Base-by-base conservation (phyloP, 2,329 filamentous ascomycete genomes). In the Claviceps pazoutovae region DNA sequence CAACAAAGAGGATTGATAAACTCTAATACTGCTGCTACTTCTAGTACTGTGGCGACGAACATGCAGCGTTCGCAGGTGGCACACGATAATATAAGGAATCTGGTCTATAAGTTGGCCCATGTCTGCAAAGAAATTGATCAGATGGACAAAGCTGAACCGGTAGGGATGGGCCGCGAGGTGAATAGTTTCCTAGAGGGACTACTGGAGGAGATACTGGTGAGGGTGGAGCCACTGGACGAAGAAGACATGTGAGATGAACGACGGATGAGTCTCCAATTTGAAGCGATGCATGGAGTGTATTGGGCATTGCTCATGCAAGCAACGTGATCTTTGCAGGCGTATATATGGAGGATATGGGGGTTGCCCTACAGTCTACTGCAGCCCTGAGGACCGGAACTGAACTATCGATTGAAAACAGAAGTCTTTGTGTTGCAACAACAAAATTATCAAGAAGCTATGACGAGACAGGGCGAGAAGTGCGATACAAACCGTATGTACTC, bases 81-180 rank as follows among this genome's bases (percentile, higher is more conserved):
- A 1, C 90, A 97, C 61, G 89, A 95, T 54, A 85, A 86, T 65
- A 76, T 97, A 43, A 78, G 85, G 57, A 81, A 83, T 62, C 74
- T 95, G 30, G 88, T 95, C 13, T 83, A 83, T 57, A 94, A 95
- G 64, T 76, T 94, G 34, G 85, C 84, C 2, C 81, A 86, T 54
- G 75, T 91, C 23, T 95, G 95, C 67, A 84, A 84, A 62, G 89
- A 95, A 65, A 88, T 98, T 61, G 91, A 98, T 66, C 79, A 85
- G 56, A 86, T 83, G 68, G 93, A 98, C 67, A 85, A 84, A 64
- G 79, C 83, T 44, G 86, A 88, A 59, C 88, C 89, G 5, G 88
- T 97, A 11, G 88, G 89, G 1, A 96, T 97, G 91, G 91, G 89
- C 0, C 83, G 88, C 45, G 90, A 91, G 26, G 89, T 95, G 2